Conservation (phyloP, 352 stramenopile species). For the Phytophthora quininea region DNA sequence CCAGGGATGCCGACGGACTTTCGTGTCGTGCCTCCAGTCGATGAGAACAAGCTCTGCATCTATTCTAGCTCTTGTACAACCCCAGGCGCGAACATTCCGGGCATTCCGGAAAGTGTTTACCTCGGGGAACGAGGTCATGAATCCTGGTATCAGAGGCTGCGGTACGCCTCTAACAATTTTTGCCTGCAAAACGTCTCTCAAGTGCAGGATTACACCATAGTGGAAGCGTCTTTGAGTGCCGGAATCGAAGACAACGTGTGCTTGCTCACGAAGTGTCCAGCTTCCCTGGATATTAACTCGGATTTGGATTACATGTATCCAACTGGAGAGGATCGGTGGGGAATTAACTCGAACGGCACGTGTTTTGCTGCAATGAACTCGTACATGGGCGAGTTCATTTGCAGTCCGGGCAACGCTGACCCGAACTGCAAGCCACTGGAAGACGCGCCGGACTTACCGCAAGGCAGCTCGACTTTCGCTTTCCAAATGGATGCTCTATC, state of each 20-base stretch:
- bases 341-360: conserved; percentile 52
- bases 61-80: conserved; percentile 55
- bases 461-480: conserved; percentile 36
- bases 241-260: conserved; percentile 52
- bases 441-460: conserved; percentile 8
- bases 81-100: conserved; percentile 48
- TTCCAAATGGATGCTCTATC: conserved; percentile 86
- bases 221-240: conserved; percentile 26
- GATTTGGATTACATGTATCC: conserved; percentile 39
- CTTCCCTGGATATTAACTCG: conserved; percentile 45
- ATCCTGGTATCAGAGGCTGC: conserved; percentile 69
- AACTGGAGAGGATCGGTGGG: conserved; percentile 34
- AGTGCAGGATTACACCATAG: conserved; percentile 29
- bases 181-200: conserved; percentile 40
- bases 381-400: conserved; percentile 57
- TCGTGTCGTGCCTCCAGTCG: conserved; percentile 38
- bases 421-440: conserved; percentile 26
- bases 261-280: conserved; percentile 38
- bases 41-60: conserved; percentile 47
- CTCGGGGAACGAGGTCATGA: conserved; percentile 44
- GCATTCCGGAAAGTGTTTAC: conserved; percentile 52
- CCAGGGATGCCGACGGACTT: conserved; percentile 61
- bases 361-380: conserved; percentile 55
- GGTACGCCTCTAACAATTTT: conserved; percentile 68
- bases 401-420: conserved; percentile 41